A percentile compares a stretch with the other conserved stretches of the same genome.
Evolutionary conservation across 1,284 basidiomycete species (phyloP).

Genomic region (Cutaneotrichosporon cyanovorans): DNA sequence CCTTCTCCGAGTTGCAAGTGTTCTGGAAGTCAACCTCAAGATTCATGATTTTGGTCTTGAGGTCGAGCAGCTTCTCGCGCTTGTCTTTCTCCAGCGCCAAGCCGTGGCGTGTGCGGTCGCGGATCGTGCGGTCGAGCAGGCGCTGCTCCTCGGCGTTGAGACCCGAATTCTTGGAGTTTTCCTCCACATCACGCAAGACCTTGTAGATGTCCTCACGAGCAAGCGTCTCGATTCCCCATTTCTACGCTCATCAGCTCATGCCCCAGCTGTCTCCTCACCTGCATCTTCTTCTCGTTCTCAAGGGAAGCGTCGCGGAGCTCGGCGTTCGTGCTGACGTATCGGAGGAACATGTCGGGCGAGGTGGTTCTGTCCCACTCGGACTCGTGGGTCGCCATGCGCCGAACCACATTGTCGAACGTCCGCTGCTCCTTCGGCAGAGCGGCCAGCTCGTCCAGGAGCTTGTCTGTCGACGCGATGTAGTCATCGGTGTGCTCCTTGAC

Average conservation of each 20-base stretch:
- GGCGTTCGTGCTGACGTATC: conserved; percentile 16
- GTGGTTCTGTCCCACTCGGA: conserved; percentile 1
- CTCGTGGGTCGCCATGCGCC: conserved; percentile 10
- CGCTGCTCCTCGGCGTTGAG: conserved; percentile 19
- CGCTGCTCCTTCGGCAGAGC: conserved; percentile 15
- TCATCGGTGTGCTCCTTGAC: conserved; percentile 7
- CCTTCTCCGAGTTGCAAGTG: conserved; percentile 19
- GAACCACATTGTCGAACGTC: conserved; percentile 13
- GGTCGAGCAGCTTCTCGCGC: conserved; percentile 13
- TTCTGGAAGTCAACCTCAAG: conserved; percentile 19
- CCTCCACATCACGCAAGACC: conserved; percentile 14
- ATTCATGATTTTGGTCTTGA: conserved; percentile 16
- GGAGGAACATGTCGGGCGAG: conserved; percentile 11
- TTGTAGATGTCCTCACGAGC: conserved; percentile 17
- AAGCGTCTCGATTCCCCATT: conserved; percentile 11
- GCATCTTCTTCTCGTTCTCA: conserved; percentile 12
- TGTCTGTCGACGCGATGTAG: conserved; percentile 4
- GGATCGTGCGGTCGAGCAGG: conserved; percentile 13
- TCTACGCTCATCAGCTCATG: conserved; percentile 3
- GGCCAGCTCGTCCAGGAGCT: conserved; percentile 9
- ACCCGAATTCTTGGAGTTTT: conserved; percentile 8
- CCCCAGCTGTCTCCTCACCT: background rate
- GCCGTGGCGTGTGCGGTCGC: conserved; percentile 15
- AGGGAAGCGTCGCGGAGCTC: conserved; percentile 13
- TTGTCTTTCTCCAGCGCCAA: conserved; percentile 13